Base-by-base conservation (phyloP, 768 basidiomycete species). In the Lentinula detonsa region DNA sequence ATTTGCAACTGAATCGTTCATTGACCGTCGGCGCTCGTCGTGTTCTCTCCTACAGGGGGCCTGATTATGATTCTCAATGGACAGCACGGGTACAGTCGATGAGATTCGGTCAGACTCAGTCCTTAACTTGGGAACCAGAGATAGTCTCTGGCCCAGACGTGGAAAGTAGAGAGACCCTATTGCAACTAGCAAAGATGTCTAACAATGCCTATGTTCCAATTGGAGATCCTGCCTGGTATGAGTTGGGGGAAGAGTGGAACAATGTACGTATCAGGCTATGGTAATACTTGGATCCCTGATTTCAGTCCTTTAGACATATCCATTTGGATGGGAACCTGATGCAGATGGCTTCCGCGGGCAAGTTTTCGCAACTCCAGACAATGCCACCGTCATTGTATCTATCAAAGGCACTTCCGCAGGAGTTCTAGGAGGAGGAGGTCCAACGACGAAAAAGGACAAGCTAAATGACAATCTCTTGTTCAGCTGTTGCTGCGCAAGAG, bases 361-460 rank as follows among this genome's bases (percentile, higher is more conserved):
- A 67, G 87, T 98, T 16, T 97, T 96, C 68, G 91, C 90, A 18
- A 88, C 85, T 1, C 77, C 81, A 1, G 87, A 92, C 71, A 97
- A 98, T 70, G 78, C 81, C 42, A 95, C 92, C 0, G 81, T 98
- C 43, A 82, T 96, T 33, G 78, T 98, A 40, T 84, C 93, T 28
- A 90, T 98, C 79, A 98, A 98, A 72, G 96, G 96, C 37, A 97
- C 95, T 0, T 91, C 91, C n/a, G 85, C 91, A 0, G 83, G 83
- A 2, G 54, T 85, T 9, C 81, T 93, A 56, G 84, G 91, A 1
- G 83, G 87, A 18, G 86, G 86, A 0, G 93, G 93, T 0, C 86
- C 88, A 13, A 98, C 96, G n/a, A 80, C 80, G 2, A 87, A 85
- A 76, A 96, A 94, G 69, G 96, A 98, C 77, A 95, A 90, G 73